Base-by-base conservation (phyloP, 106 monocot species). In the Phalaenopsis aphrodite region DNA sequence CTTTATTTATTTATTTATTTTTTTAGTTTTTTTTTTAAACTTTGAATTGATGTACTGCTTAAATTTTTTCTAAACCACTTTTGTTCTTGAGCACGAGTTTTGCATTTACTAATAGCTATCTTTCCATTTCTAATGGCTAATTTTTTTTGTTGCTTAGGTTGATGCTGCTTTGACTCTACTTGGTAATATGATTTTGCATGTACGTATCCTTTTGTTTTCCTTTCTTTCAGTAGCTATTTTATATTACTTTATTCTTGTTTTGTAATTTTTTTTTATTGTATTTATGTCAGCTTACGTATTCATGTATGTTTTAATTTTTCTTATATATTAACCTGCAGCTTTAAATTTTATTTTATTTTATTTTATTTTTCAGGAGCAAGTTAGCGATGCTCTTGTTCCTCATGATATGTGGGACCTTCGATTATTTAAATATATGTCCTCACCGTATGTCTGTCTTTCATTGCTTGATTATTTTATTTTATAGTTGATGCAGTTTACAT, bases 381-480 rank as follows among this genome's bases (percentile, higher is more conserved):
- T 89, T 39, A 79, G 80, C 76, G 64, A 49, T 61, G 76, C 85
- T 84, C 45, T 86, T 85, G 87, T 89, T 18, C 87, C 97, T 76
- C 92, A 84, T 82, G 94, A 97, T 78, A 75, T 90, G 30, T 97
- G 97, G 97, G 90, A 97, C 75, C 82, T 94, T 41, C 88, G 82
- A 38, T 85, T 90, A 58, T 97, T 97, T 79, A 97, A 92, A 78
- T 72, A 90, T 38, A 79, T 81, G 42, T 89, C 90, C 81, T 92
- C 97, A 69, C 21, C 56, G 97, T 98, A 90, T 78, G 90, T 79
- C 37, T 82, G 6, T 52, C 19, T 16, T 10, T 23, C 41, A 18
- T 30, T 6, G 39, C 15, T 78, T 55, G 46, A 37, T 55, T 78
- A 17, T 77, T 49, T 55, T 15, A 8, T 77, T 77, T 36, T 55